Percentiles rank a stretch among this genome's conserved stretches.
Conservation (phyloP, 1,284 basidiomycete genomes). For the Ganoderma sinense region DNA sequence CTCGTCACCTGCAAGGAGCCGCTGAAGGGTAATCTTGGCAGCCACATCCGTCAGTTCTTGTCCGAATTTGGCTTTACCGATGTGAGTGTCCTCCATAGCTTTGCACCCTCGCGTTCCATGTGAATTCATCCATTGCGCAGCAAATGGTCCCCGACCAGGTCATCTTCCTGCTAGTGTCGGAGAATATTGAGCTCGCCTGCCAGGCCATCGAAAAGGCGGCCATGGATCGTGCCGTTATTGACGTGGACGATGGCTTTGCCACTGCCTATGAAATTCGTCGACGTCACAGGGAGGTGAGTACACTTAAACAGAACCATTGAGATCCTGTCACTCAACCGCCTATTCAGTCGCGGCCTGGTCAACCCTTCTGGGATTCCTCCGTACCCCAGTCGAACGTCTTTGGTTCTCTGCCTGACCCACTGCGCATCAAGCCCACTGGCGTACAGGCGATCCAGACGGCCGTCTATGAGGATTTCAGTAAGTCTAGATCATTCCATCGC, state of each 20-base stretch:
- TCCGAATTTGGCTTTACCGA: conserved; percentile 90
- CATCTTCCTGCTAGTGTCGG: conserved; percentile 85
- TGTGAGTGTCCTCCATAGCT: conserved; percentile 45
- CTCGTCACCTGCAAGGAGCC: conserved; percentile 99
- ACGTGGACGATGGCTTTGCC: conserved; percentile 92
- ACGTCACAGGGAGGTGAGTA: conserved; percentile 84
- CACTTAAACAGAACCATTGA: background rate
- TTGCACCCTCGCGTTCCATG: background rate
- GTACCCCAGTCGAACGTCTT: conserved; percentile 80
- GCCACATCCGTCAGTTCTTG: conserved; percentile 85
- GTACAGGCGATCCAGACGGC: conserved; percentile 84
- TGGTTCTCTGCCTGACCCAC: conserved; percentile 85
- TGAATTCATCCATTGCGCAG: conserved; percentile 26
- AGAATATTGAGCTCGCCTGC: conserved; percentile 96
- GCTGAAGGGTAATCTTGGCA: conserved; percentile 91
- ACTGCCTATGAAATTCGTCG: conserved; percentile 86
- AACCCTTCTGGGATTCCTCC: conserved; percentile 89
- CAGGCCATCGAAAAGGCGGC: conserved; percentile 97
- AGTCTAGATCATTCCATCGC: conserved; percentile 37
- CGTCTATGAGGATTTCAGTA: conserved; percentile 97
- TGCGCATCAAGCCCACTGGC: conserved; percentile 88
- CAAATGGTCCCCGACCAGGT: conserved; percentile 75
- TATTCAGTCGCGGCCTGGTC: conserved; percentile 65
- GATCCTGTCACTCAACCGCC: background rate
- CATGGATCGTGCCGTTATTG: conserved; percentile 95